A percentile compares a stretch with the other conserved stretches of the same genome.
phyloP scores from a whole-genome alignment of 2,329 filamentous ascomycete genomes.

The Penicillium sp. region DNA sequence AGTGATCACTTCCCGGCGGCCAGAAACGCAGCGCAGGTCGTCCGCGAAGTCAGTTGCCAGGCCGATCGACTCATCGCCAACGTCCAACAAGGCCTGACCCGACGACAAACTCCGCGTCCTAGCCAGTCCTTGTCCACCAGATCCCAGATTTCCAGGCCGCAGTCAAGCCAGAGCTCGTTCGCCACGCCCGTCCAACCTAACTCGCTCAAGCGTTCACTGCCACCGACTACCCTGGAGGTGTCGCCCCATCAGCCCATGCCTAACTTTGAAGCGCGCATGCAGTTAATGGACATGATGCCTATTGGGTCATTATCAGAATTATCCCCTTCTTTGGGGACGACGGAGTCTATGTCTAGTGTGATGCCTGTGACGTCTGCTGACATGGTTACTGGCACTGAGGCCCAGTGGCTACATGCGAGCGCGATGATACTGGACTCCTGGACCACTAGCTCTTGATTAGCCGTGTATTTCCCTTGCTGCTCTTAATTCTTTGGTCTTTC shows the following conservation, averaged over 20 bases:
- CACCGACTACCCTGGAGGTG: not conserved
- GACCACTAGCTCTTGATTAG: not conserved
- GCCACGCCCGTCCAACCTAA: not conserved
- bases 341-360: not conserved
- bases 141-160: not conserved
- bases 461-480: not conserved
- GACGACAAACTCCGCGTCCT: not conserved
- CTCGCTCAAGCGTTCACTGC: not conserved
- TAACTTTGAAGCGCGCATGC: not conserved
- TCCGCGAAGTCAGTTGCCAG: not conserved
- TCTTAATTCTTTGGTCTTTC: not conserved
- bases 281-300: not conserved
- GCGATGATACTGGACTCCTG: not conserved
- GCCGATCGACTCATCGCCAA: not conserved
- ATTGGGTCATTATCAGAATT: not conserved
- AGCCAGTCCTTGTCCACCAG: not conserved
- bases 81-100: not conserved
- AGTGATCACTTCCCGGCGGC: conserved; percentile 37
- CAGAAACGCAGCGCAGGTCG: conserved; percentile 11
- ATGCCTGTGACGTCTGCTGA: not conserved
- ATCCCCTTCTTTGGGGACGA: not conserved
- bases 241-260: not conserved
- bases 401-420: not conserved
- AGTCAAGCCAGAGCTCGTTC: too few relatives aligned
- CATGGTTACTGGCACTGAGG: not conserved